Evolutionary conservation across 2,329 filamentous ascomycete species (phyloP).

Genomic region (Xylaria sp.): DNA sequence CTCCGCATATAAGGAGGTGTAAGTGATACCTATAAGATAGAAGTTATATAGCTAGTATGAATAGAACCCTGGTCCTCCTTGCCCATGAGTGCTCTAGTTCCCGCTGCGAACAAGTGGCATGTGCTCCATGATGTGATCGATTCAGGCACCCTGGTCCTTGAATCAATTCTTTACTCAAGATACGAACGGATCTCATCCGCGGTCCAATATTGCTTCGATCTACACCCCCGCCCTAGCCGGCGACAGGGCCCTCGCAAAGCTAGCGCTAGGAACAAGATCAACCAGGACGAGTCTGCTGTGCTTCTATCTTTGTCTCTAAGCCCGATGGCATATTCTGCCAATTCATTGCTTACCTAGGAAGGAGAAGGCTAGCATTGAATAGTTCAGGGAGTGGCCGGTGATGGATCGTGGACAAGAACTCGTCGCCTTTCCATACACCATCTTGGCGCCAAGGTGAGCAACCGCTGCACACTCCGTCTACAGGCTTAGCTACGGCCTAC

Average conservation of each 20-base stretch:
- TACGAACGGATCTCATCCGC: not conserved
- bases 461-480: conserved; percentile 14
- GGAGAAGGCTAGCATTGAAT: not conserved
- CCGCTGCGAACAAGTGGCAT: not conserved
- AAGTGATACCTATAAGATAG: conserved; percentile 7
- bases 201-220: not conserved
- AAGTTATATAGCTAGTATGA: conserved; percentile 6
- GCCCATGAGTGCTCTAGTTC: not conserved
- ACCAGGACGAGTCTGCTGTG: not conserved
- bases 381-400: conserved; percentile 5
- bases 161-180: conserved; percentile 9
- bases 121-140: conserved; percentile 20
- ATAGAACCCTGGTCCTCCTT: not conserved
- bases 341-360: not conserved
- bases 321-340: not conserved
- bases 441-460: conserved; percentile 12
- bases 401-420: conserved; percentile 3
- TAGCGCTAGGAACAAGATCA: not conserved
- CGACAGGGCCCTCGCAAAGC: not conserved
- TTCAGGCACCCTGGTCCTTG: conserved; percentile 8
- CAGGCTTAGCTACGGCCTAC: conserved; percentile 20
- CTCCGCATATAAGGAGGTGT: not conserved
- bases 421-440: not conserved
- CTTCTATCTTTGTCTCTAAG: not conserved
- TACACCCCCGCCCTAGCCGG: not conserved